These are phyloP conservation scores for Breviolum minutum DNA, from an alignment of 73 alveolate genomes.

Conservation along the genomic window DNA sequence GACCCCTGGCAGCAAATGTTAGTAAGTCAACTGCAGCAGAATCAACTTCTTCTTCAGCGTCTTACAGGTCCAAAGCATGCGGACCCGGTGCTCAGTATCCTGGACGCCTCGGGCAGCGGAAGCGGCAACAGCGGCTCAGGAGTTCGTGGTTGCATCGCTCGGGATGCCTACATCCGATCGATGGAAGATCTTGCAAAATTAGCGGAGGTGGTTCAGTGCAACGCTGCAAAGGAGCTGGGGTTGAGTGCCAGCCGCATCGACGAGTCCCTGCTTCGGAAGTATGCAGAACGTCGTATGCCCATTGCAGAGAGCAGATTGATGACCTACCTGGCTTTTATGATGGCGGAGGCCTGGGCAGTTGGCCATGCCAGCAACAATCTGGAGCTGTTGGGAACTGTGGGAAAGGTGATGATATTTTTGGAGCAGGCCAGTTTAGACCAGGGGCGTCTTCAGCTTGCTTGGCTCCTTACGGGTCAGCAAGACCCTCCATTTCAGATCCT, in stretches of 20 bases:
- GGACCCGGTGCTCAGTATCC: not conserved
- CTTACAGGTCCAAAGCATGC: not conserved
- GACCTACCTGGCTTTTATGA: not conserved
- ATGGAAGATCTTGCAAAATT: not conserved
- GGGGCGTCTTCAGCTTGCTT: not conserved
- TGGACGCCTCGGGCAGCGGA: slow-evolving; percentile 9
- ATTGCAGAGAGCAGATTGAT: not conserved
- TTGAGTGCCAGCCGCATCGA: not conserved
- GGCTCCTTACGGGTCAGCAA: not conserved
- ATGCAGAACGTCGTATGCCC: slow-evolving; percentile 6
- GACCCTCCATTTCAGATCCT: not conserved
- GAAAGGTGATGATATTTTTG: not conserved
- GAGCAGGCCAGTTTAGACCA: not conserved
- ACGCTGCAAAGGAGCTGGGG: slow-evolving; percentile 1
- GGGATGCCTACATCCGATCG: not conserved
- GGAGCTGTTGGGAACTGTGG: not conserved
- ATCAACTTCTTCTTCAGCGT: not conserved
- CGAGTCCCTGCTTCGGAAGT: not conserved
- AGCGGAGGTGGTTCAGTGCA: not conserved
- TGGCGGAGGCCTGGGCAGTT: not conserved
- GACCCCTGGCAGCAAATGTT: not conserved
- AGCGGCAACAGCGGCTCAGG: not conserved
- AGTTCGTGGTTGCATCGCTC: slow-evolving; percentile 12
- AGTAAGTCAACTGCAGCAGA: not conserved
- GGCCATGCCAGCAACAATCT: not conserved